Percentiles rank a stretch among this genome's conserved stretches.
phyloP scores from a whole-genome alignment of 805 yeast genomes.

The Wickerhamomyces sydowiorum region DNA sequence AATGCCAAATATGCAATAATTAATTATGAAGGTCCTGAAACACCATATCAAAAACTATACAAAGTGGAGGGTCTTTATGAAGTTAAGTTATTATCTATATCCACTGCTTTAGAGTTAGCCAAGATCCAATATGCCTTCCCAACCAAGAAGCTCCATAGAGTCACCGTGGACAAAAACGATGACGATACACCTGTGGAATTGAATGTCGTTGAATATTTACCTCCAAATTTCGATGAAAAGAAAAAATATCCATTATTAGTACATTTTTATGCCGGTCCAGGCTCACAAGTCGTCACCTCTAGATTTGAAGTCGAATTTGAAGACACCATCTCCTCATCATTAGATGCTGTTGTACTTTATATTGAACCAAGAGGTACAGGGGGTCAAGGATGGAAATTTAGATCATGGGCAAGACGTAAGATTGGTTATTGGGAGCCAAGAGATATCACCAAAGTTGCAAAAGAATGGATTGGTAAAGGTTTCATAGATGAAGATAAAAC shows the following conservation, averaged over 20 bases:
- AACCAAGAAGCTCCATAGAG: constrained; percentile 36
- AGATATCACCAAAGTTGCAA: constrained; percentile 83
- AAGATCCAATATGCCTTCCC: constrained; percentile 48
- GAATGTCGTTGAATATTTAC: constrained; percentile 72
- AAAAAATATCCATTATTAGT: constrained; percentile 72
- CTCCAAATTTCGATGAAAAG: constrained; percentile 59
- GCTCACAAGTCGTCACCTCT: constrained; percentile 74
- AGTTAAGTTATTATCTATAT: constrained; percentile 4
- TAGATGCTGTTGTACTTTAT: constrained; percentile 81
- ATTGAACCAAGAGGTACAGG: constrained; percentile 99
- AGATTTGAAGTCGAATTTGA: constrained; percentile 60
- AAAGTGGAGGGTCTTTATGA: constrained; percentile 30
- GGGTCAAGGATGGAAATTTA: constrained; percentile 69
- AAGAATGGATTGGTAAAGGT: constrained; percentile 37
- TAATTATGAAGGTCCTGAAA: constrained; percentile 65
- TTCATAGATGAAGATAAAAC: constrained; percentile 64
- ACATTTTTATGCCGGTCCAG: constrained; percentile 96
- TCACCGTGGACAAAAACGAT: constrained; percentile 39
- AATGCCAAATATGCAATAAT: constrained; percentile 65
- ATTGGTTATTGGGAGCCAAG: constrained; percentile 79
- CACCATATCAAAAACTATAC: constrained; percentile 70
- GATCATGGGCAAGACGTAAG: constrained; percentile 72
- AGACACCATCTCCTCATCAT: constrained; percentile 66
- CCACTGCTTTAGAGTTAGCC: constrained; percentile 4
- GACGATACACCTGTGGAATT: constrained; percentile 38